Evolutionary conservation across 2,329 filamentous ascomycete genomes (phyloP), one percentile per base, ranked within the genome.

Genomic region (Ophiostoma piceae): DNA sequence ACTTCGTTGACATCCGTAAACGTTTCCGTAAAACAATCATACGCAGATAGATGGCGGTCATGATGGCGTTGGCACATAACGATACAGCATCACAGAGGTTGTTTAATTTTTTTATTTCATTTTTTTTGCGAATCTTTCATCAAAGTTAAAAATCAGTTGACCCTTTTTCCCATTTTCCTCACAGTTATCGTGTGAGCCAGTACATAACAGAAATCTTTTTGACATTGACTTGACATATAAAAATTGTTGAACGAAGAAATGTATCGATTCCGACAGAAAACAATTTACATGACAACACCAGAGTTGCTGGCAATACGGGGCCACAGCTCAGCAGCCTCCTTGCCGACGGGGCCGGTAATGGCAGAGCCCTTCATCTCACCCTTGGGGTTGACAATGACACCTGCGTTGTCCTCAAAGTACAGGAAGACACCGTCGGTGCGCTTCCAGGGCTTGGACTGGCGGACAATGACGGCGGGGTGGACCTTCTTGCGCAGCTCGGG

Each of bases 351-450:
- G 78, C 95, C 95, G 78, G 95, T 99, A 83, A 99, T 99, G 83
- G 95, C 95, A 76, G 93, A 97, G 81, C 95, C 95, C 91, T 99
- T 99, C 95, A 99, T 99, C 87, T 99, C 95, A 86, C 95, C 95
- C 92, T 99, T 99, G 84, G 94, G 93, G 88, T 99, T 99, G 88
- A 99, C 95, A 80, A 99, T 99, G 79, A 99, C 95, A 90, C 95
- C 95, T 82, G 95, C 95, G 84, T 99, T 99, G 86, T 99, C 96
- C 92, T 99, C 95, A 81, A 99, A 99, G 89, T 99, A 99, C 78
- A 99, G 90, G 89, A 92, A 99, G 79, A 98, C 92, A 84, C 95
- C 96, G 83, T 99, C 95, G 78, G 92, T 91, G 83, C 95, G 90
- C 88, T 95, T 94, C 95, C 95, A 99, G 79, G 95, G 95, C 90